A percentile compares a stretch with the other conserved stretches of the same genome.
These are phyloP conservation scores for Ceratocystis harringtonii DNA, from an alignment of 2,329 filamentous ascomycete species.

Conservation along the genomic window DNA sequence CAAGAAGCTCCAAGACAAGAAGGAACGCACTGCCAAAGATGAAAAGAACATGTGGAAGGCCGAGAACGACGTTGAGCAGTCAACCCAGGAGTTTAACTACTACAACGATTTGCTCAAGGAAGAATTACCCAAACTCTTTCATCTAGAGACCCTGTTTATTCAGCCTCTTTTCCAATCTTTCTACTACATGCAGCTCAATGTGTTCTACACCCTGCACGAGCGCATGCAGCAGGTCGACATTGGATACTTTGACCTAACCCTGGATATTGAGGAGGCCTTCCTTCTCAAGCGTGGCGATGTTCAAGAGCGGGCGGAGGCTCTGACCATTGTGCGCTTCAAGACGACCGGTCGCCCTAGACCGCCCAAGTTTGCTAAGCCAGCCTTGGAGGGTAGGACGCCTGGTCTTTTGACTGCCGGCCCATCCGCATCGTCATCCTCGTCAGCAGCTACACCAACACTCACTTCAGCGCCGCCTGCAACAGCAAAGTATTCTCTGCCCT, in stretches of 20 bases:
- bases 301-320: conserved; percentile 66
- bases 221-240: conserved; percentile 97
- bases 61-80: conserved; percentile 76
- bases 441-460: conserved; percentile 16
- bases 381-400: conserved; percentile 34
- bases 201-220: conserved; percentile 96
- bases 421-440: conserved; percentile 18
- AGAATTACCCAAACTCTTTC: conserved; percentile 82
- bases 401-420: conserved; percentile 38
- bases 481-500: conserved; percentile 19
- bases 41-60: conserved; percentile 96
- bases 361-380: conserved; percentile 42
- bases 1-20: conserved; percentile 96
- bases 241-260: conserved; percentile 86
- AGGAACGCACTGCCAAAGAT: conserved; percentile 89
- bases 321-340: conserved; percentile 83
- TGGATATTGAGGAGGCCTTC: conserved; percentile 86
- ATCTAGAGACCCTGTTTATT: conserved; percentile 85
- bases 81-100: conserved; percentile 93
- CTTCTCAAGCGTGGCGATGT: conserved; percentile 76
- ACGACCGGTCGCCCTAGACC: conserved; percentile 57
- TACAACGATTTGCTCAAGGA: conserved; percentile 96
- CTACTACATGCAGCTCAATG: conserved; percentile 99
- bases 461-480: conserved; percentile 16
- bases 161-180: conserved; percentile 95